Evolutionary conservation across 331 rosid genomes (phyloP), one percentile per base, ranked within the genome.

Genomic region (Quercus lobata): DNA sequence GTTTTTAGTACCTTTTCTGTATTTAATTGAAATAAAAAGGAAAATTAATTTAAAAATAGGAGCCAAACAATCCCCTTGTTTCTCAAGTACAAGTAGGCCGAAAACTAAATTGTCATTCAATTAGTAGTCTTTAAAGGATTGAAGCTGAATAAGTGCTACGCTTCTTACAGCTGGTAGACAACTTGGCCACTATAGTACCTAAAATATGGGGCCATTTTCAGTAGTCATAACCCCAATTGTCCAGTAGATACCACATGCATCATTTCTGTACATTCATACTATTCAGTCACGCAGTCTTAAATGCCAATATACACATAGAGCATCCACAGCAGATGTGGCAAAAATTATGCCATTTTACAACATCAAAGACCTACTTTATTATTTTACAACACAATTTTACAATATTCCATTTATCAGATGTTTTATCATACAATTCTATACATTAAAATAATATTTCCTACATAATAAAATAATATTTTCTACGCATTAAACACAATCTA

Each of bases 171-270:
- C 84, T 75, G 69, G 34, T 21, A 41, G 46, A 41, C 44, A 79
- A 53, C 61, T 74, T 61, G 73, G 71, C 34, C 18, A 57, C 44
- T 16, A 55, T 54, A 24, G 56, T 34, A 66, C 56, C 52, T 15
- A 41, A 41, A 41, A 41, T 41, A 73, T 24, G 79, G 86, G 76
- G 73, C 80, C 84, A 76, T 74, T 74, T 41, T 41, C 46, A 8
- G 46, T 8, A 8, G 46, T 41, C 46, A 41, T 73, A 49, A 46
- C 71, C 80, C 66, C 71, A 25, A 58, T 60, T 69, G 53, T 73
- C 68, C 72, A 69, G 12, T 16, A 52, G 30, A 66, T 49, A 76
- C 80, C 57, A 76, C 82, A 56, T 72, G 53, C 22, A 37, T 72
- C 29, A 37, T 72, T 70, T 65, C 78, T 75, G 46, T 73, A 7